Conservation (phyloP, 257 asterid species). For the Solanum pinnatisectum region DNA sequence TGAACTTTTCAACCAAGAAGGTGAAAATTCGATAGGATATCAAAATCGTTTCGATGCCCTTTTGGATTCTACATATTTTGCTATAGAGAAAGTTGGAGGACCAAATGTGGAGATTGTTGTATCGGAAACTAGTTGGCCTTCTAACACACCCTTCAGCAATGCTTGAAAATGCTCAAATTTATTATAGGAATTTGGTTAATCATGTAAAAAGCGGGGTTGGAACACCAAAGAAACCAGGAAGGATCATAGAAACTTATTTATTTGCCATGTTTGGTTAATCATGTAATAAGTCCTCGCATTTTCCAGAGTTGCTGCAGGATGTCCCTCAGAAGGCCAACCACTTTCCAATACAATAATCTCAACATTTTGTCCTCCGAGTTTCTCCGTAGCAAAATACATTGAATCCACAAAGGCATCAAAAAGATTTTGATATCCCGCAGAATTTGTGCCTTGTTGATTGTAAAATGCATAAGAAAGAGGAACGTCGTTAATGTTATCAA, state of each 20-base stretch:
- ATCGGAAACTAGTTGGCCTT: conserved; percentile 33
- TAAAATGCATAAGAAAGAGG: no score
- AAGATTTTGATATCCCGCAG: conserved; percentile 13
- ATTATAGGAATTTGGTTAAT: conserved; percentile 1
- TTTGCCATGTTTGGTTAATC: conserved; percentile 17
- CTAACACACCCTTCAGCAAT: neutral
- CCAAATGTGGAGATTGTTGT: conserved; percentile 18
- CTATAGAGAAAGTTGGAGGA: conserved; percentile 27
- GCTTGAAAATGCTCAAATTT: neutral
- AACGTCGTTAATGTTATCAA: rapidly evolving
- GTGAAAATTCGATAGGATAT: neutral
- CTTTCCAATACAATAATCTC: conserved; percentile 23
- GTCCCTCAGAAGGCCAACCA: conserved; percentile 36
- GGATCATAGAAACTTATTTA: neutral
- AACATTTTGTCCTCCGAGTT: conserved; percentile 9
- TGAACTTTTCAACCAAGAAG: conserved; percentile 17
- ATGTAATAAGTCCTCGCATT: conserved; percentile 1
- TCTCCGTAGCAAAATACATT: conserved; percentile 17
- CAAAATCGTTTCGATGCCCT: conserved; percentile 28
- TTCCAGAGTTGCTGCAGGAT: neutral
- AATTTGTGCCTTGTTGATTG: neutral
- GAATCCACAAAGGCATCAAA: conserved; percentile 32
- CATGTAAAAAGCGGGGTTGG: neutral
- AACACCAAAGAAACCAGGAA: conserved; percentile 16
- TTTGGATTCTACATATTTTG: conserved; percentile 22